Evolutionary conservation across 2,329 filamentous ascomycete species (phyloP), one percentile per base, ranked within the genome.

Genomic region (Claviceps digitariae): DNA sequence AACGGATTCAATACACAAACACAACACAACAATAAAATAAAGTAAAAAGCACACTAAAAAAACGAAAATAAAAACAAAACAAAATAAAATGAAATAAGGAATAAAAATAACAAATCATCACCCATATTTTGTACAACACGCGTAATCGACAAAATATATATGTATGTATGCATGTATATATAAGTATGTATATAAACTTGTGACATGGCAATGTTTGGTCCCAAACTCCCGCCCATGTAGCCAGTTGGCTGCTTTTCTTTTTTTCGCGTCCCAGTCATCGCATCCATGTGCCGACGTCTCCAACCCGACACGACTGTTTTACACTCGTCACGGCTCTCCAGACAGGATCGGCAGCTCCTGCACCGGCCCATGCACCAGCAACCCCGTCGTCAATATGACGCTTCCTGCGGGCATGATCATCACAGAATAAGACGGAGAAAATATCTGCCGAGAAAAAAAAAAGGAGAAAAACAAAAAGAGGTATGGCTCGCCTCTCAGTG

Each of bases 341-440:
- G n/a, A n/a, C n/a, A n/a, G n/a, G n/a, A n/a, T n/a, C n/a, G n/a
- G n/a, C n/a, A n/a, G n/a, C n/a, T n/a, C n/a, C n/a, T n/a, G n/a
- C n/a, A n/a, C n/a, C n/a, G n/a, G n/a, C 56, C 56, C 20, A 51
- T 58, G 56, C 55, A 57, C 29, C 50, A 43, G 48, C 46, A 31
- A 43, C 50, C 46, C 49, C 20, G 43, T 52, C 51, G 44, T 36
- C 40, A 10, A 21, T 36, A 7, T 36, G 34, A 36, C 3, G 7
- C 34, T 17, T 17, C 34, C 13, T 15, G 13, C 34, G 34, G 6
- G 34, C 34, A 34, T 36, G 13, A 17, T 36, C 15, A 13, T 36
- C 34, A 36, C 7, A 7, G 15, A 38, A 6, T 6, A 38, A n/a
- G 15, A n/a, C 2, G 15, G n/a, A 8, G 17, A n/a, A 17, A 7